Conservation (phyloP, 2,329 filamentous ascomycete genomes). For the Xylaria sp. region DNA sequence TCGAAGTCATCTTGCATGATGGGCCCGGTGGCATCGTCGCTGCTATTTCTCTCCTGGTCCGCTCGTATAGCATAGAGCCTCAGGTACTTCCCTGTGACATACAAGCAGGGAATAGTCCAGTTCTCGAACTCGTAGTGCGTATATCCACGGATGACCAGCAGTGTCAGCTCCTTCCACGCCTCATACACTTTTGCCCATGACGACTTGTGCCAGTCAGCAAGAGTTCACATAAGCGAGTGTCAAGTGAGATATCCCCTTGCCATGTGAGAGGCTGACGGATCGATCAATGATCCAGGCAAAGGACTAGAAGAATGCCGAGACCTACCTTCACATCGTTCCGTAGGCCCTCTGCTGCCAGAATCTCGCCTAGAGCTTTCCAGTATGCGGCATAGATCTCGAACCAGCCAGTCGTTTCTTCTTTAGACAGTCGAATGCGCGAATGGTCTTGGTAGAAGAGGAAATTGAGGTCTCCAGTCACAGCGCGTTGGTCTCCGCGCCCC, state of each 20-base stretch:
- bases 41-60: constrained; percentile 66
- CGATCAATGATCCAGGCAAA: neutral
- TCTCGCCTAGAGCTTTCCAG: constrained; percentile 79
- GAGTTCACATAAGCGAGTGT: neutral
- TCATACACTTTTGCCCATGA: constrained; percentile 85
- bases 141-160: constrained; percentile 79
- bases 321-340: constrained; percentile 38
- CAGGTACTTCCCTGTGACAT: constrained; percentile 83
- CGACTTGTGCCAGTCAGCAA: constrained; percentile 38
- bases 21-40: constrained; percentile 41
- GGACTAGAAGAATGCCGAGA: neutral
- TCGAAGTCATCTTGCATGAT: constrained; percentile 81
- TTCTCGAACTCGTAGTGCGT: constrained; percentile 74
- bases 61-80: constrained; percentile 88
- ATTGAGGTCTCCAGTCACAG: constrained; percentile 70
- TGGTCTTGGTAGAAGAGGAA: constrained; percentile 69
- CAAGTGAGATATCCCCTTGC: neutral
- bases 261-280: neutral
- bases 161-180: constrained; percentile 83
- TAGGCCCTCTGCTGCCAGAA: constrained; percentile 67
- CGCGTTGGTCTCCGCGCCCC: constrained; percentile 68
- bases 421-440: constrained; percentile 56
- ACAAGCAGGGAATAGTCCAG: constrained; percentile 92
- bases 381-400: constrained; percentile 80
- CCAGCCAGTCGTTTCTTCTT: constrained; percentile 79